A percentile compares a stretch with the other conserved stretches of the same genome.
Evolutionary conservation across 2,329 filamentous ascomycete genomes (phyloP).

Genomic region (Ophiostoma perfectum): DNA sequence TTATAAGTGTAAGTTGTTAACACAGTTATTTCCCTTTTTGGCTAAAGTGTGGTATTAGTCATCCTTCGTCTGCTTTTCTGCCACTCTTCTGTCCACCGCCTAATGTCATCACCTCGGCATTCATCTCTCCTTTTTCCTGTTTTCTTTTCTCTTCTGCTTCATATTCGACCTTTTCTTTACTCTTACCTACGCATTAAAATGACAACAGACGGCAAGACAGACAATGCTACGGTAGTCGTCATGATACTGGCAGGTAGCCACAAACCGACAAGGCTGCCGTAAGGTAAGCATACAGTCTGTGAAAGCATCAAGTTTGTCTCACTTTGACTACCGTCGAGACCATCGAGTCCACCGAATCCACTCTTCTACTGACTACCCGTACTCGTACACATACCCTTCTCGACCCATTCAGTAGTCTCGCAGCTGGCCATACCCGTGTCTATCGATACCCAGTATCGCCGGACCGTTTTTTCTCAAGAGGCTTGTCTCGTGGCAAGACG

Average conservation of each 20-base stretch:
- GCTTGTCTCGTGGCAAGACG: slow-evolving; percentile 11
- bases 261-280: not conserved
- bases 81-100: not conserved
- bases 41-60: not conserved
- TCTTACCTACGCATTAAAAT: not conserved
- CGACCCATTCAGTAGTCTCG: not conserved
- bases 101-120: not conserved
- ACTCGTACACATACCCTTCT: not conserved
- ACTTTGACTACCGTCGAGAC: too few relatives aligned
- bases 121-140: not conserved
- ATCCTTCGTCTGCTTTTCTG: not conserved
- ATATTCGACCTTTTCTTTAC: not conserved
- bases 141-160: not conserved
- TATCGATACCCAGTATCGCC: not conserved
- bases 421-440: slow-evolving; percentile 13
- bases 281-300: not conserved
- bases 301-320: not conserved
- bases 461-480: not conserved
- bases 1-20: not conserved
- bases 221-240: not conserved
- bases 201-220: not conserved
- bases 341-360: not conserved
- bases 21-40: too few relatives aligned
- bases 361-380: not conserved
- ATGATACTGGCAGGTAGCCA: not conserved